Percentiles rank a stretch among this genome's conserved stretches.
Evolutionary conservation across 495 filamentous ascomycete genomes (phyloP).

Genomic region (Evernia prunastri): DNA sequence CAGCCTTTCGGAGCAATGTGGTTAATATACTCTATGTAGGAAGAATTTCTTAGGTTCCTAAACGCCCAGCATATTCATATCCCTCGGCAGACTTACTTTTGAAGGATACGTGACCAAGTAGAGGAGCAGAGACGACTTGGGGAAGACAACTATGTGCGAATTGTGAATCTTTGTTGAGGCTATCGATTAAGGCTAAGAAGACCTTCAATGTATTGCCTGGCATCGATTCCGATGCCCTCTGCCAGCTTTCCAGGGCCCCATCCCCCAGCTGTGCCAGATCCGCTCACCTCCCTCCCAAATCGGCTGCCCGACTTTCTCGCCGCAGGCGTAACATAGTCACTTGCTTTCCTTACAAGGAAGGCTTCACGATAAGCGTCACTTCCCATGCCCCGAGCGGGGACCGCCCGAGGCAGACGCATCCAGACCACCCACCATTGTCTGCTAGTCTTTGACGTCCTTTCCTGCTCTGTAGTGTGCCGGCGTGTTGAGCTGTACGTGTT

Average conservation of each 20-base stretch:
- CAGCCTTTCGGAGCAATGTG: no score
- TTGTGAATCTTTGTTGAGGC: conserved; percentile 8
- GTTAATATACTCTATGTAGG: no score
- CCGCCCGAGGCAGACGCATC: conserved; percentile 58
- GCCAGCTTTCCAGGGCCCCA: conserved; percentile 60
- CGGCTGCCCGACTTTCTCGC: conserved; percentile 37
- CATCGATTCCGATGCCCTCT: conserved; percentile 87
- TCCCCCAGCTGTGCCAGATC: conserved; percentile 36
- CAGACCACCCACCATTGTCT: conserved; percentile 97
- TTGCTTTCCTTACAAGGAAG: conserved; percentile 71
- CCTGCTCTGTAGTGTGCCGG: conserved; percentile 53
- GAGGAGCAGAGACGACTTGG: neutral
- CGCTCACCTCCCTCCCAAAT: conserved; percentile 44
- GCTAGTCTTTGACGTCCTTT: conserved; percentile 85
- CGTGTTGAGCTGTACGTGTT: conserved; percentile 63
- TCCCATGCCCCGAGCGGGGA: conserved; percentile 22
- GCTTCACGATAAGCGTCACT: conserved; percentile 50
- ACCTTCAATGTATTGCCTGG: conserved; percentile 76
- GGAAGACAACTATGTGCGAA: neutral
- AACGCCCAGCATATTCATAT: no score
- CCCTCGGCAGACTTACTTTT: no score
- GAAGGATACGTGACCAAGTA: no score
- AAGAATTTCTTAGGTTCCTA: no score
- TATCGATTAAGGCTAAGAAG: conserved; percentile 69
- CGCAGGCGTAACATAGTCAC: conserved; percentile 50